Base-by-base conservation (phyloP, 257 asterid genomes). In the Ocimum tenuiflorum region DNA sequence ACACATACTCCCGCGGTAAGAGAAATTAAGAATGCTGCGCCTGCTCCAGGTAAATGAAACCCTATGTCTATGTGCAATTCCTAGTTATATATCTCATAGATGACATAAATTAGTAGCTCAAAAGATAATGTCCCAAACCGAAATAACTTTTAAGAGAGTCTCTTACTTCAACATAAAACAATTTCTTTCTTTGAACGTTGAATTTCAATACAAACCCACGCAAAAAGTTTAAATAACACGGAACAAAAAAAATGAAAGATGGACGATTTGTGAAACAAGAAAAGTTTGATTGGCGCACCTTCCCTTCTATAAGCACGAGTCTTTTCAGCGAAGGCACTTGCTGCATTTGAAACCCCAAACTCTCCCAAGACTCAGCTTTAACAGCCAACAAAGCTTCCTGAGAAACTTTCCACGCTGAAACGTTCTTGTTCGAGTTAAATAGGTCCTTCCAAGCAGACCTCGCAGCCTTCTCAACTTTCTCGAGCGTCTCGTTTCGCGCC, bases 351-450 rank as follows among this genome's bases (percentile, higher is more conserved):
- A 80, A 69, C 36, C 99, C 96, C 72, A 89, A 83, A 42, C 90
- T 81, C 74, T 84, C 95, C 97, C 95, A 92, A 3, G 99, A 86
- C 55, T 79, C 86, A 23, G 82, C 88, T 63, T 83, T 69, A 24
- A 89, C 74, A 53, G 60, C 67, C 78, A 73, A 52, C 67, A 88
- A 69, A 52, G 89, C 99, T 54, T 81, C 90, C 81, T 83, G 87
- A n/a, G 96, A 83, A 51, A 86, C 97, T 72, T 82, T 86, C 97
- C 94, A 92, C 18, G 85, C 83, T 3, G 95, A 81, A 38, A 89
- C 95, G 60, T 58, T 73, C 73, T 78, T 77, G 4, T 84, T 79
- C 6, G 79, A 69, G 31, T 77, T 79, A 49, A 83, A 17, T 51
- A 88, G 74, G 1, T 86, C 77, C 3, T 60, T 72, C 35, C 82